Base-by-base conservation (phyloP, 306 rosid genomes). In the Potentilla sterilis region DNA sequence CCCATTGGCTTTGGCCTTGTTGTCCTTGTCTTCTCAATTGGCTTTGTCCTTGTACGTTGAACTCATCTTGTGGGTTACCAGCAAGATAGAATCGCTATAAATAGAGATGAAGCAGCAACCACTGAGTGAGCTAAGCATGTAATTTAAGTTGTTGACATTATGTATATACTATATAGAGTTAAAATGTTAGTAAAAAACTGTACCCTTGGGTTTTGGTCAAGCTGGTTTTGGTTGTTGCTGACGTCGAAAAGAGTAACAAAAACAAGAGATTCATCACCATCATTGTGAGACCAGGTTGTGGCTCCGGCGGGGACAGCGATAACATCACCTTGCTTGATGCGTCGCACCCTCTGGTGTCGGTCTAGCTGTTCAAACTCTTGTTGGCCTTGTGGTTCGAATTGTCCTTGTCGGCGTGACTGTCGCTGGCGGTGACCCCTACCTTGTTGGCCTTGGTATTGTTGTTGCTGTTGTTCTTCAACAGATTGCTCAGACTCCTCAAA, bases 151-250 rank as follows among this genome's bases (percentile, higher is more conserved):
- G 18, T 37, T 37, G 2, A 37, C 40, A 37, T 37, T 5, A 37
- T 37, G 40, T 37, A 37, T n/a, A n/a, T n/a, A n/a, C n/a, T n/a
- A n/a, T 4, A 4, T 37, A 37, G 40, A 37, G 40, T 37, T 37
- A 37, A 37, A 37, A 37, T 37, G 1, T 37, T 37, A 37, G 40
- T 37, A 37, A 37, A 37, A 37, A 37, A 37, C 40, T 37, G 3
- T 79, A 88, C 97, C 67, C 92, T 78, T 0, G 96, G 97, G 24
- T n/a, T 48, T 10, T 47, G 64, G 61, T 90, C 96, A 12, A 92
- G 97, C 73, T 90, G 87, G 88, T 92, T 88, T 8, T 15, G 52
- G 0, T 19, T 0, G 81, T 62, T 92, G 69, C 72, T 38, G 58
- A 75, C 80, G 74, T 90, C 86, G 0, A 81, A 84, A 59, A 92